Evolutionary conservation across 2,329 filamentous ascomycete genomes (phyloP), one percentile per base, ranked within the genome.

Genomic region (Westerdykella ornata): DNA sequence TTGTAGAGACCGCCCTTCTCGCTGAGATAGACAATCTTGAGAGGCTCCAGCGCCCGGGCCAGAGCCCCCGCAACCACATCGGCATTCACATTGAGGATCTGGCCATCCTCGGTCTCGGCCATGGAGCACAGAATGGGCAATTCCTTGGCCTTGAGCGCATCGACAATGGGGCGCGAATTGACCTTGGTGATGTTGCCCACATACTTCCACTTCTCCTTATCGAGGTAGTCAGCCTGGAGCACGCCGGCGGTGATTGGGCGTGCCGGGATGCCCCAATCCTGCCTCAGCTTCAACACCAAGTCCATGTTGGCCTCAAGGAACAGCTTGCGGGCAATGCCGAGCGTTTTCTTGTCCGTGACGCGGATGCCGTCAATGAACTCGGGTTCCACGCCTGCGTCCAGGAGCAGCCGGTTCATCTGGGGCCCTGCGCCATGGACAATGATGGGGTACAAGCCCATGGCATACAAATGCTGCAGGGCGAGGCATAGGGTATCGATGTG

Each of bases 11-110:
- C 92, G 37, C 92, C 92, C 76, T 97, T 97, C 72, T 98, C 92
- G 4, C 88, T 94, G n/a, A 97, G 76, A 66, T 96, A 98, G 45
- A 98, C 89, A 47, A 97, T 90, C 80, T 98, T 98, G 58, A 97
- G 73, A 18, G 92, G 92, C 68, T 97, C 83, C 40, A 98, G 74
- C 42, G 85, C 81, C 45, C 87, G 82, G 17, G 92, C 90, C 46
- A 98, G 75, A 71, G 96, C 90, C 51, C 89, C 89, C 20, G 92
- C 92, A 28, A 90, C 90, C 47, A 96, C 90, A 67, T 98, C 92
- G 28, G 92, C 92, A 60, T 98, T 98, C 65, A 98, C 92, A 62
- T 98, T 98, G 49, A 98, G 76, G 38, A 97, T 82, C 66, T 90
- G 88, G 7, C 92, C 92, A 49, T 95, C 88, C 35, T 82, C 76